phyloP scores from a whole-genome alignment of 2,329 filamentous ascomycete species.

The Ascochyta lentis region DNA sequence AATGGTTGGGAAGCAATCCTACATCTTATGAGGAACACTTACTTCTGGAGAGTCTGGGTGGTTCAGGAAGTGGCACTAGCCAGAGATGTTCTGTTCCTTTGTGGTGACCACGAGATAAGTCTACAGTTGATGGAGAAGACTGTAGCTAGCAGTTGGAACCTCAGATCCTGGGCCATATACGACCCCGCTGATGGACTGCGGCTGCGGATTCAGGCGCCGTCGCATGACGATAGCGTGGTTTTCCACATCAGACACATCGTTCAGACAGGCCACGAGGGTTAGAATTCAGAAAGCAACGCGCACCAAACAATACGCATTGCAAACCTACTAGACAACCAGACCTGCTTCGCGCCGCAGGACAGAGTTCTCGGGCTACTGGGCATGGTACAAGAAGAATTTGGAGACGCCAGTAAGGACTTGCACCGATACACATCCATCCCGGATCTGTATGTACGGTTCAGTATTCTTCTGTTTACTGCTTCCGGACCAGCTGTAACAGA shows the following conservation, averaged over 20 bases:
- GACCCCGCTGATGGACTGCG: not conserved
- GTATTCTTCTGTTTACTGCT: not conserved
- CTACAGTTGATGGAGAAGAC: not conserved
- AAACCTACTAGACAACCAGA: slow-evolving; percentile 3
- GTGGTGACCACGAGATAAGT: slow-evolving; percentile 3
- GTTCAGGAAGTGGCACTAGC: slow-evolving; percentile 2
- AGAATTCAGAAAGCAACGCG: not conserved
- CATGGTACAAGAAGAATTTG: slow-evolving; percentile 7
- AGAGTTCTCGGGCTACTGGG: slow-evolving; percentile 5
- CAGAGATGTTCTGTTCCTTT: not conserved
- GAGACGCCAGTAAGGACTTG: not conserved
- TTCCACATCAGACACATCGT: not conserved
- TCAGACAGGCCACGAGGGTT: not conserved
- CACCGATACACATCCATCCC: not conserved
- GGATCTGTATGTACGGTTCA: slow-evolving; percentile 3
- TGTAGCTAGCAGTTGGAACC: not conserved
- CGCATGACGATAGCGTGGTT: slow-evolving; percentile 2
- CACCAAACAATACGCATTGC: slow-evolving; percentile 6
- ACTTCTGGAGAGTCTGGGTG: slow-evolving; percentile 5
- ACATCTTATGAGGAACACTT: not conserved
- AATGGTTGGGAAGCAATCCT: slow-evolving; percentile 5
- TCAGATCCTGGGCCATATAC: not conserved
- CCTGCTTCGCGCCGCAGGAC: slow-evolving; percentile 5
- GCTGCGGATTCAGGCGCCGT: not conserved
- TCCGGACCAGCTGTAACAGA: not conserved